Evolutionary conservation across 2,329 filamentous ascomycete species (phyloP), one percentile per base, ranked within the genome.

Genomic region (Onygenales sp.): DNA sequence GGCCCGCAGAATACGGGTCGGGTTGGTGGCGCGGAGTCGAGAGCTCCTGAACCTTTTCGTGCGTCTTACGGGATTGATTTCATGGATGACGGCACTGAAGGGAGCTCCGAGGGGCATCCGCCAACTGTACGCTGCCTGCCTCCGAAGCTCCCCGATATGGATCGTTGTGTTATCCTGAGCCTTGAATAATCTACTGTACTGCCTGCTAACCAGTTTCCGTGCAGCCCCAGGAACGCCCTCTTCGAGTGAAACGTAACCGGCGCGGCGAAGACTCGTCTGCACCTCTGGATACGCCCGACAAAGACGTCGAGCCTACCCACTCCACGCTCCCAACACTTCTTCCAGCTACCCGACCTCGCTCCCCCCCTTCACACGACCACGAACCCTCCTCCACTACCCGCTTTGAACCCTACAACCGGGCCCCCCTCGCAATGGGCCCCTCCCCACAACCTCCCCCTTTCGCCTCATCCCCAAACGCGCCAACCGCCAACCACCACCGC

Each of bases 211-310:
- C 13, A 14, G 33, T 32, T 38, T 49, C 44, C 13, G 4, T 36
- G 41, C 56, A 76, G 73, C 73, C 73, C 43, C 67, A 73, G 64
- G 73, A 76, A 65, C 67, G 73, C 48, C 73, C 73, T 6, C 68
- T 75, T 44, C 70, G 73, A 54, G 64, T 69, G 17, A 74, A 74
- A 57, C 69, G 69, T 55, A 71, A 66, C 45, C 69, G 70, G 44
- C 72, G 70, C 56, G 66, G 68, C 10, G 70, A 70, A 39, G 54
- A 64, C 35, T 45, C 50, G 31, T 55, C 60, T 7, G 54, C 62
- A 7, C 55, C 60, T 9, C 56, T 60, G 5, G 47, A 54, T 13
- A 27, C 14, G 27, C 31, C 46, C 17, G 43, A 43, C n/a, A 48
- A 48, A 27, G 46, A 48, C 14, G 27, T 38, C 5, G 46, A 48